Base-by-base conservation (phyloP, 306 rosid species). In the Fragaria ananassa region DNA sequence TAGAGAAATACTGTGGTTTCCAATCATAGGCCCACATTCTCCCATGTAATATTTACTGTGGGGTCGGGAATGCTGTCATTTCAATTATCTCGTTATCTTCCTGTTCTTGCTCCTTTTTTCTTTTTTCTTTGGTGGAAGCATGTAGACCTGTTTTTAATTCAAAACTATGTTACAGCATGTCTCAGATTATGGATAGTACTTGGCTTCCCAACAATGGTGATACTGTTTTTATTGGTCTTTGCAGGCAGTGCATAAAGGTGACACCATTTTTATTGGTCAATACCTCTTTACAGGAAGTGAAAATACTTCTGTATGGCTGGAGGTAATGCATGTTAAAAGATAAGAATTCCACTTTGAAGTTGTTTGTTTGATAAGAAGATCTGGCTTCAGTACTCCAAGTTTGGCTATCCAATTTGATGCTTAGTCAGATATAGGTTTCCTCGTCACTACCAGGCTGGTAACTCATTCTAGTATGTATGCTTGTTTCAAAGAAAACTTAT, bases 201-300 rank as follows among this genome's bases (percentile, higher is more conserved):
- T 47, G 51, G 1, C 49, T 76, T 61, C 76, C 60, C 83, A 81
- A 83, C 75, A 56, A 76, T 58, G 87, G 87, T 23, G 86, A 83
- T 81, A 78, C 80, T 39, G 79, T 86, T 44, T 86, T 86, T 76
- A 74, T 86, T 69, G 87, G 85, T 57, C 49, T 76, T 71, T 81
- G 71, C 83, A 86, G 89, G 87, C 69, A 19, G 89, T 86, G 74
- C 76, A 83, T 72, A 56, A 78, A 64, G 89, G 87, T 18, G 89
- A 83, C 83, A 76, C 83, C 46, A 81, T 86, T 45, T 86, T 86
- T 76, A 76, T 86, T 69, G 89, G 87, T 57, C 84, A 86, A 54
- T 86, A 86, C 74, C 89, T 86, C 72, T 86, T 86, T 31, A 83
- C 89, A 4, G 89, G 89, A 64, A 86, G 85, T 76, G 89, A 86